Base-by-base conservation (phyloP, 2,329 filamentous ascomycete species). In the Venturia aucupariae region DNA sequence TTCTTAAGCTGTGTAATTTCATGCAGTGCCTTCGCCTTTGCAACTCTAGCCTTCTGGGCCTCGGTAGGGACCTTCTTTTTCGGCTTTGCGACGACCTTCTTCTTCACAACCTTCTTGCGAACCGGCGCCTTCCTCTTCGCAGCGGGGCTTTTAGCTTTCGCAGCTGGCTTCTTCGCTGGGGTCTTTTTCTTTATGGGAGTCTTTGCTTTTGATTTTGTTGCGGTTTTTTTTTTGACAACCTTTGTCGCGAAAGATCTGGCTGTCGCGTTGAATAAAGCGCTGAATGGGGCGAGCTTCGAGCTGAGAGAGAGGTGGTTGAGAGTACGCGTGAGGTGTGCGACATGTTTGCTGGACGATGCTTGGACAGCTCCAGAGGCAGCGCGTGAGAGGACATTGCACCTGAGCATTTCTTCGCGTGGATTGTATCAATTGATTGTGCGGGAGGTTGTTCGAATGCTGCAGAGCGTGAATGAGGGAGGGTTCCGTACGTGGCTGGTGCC, bases 1-100 rank as follows among this genome's bases (percentile, higher is more conserved):
- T 70, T 69, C 67, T 75, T 77, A 57, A 77, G 69, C n/a, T 72
- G 69, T 30, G 65, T 67, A 60, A 77, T 67, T 27, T 68, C 46
- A 24, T 63, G 44, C 55, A 35, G 51, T 46, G 48, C 61, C 59
- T 71, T 72, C 62, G 70, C 64, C 63, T 67, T 62, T 57, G 64
- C 51, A 24, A 32, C 42, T 24, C 8, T 27, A 17, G 35, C 64
- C 69, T 75, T 72, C 64, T 74, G 64, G 65, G 72, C 70, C 3
- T 66, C 65, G 3, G 72, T 72, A 42, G 71, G 69, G 19, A 51
- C 54, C 66, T 66, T 68, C 62, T 62, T 67, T 65, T 70, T 67
- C 13, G 32, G 61, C 44, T 61, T 64, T 15, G 61, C 32, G 17
- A 35, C n/a, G 5, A 63, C 35, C 41, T 66, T 63, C 30, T 48